Evolutionary conservation across 2,329 filamentous ascomycete species (phyloP).

Genomic region (Cordyceps fumosorosea): DNA sequence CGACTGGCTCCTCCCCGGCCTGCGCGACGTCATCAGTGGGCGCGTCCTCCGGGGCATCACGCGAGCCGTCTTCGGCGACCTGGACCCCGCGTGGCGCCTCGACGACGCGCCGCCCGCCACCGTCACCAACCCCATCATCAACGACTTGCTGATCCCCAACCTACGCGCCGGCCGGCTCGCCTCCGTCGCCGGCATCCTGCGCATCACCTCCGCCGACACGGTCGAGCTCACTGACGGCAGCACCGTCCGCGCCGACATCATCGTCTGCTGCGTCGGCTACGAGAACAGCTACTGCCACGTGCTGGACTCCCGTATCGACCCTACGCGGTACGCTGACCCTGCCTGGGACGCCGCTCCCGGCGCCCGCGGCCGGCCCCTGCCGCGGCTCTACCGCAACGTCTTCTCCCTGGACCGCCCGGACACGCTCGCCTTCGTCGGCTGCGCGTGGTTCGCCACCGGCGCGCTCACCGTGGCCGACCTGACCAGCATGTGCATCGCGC

Average conservation of each 20-base stretch:
- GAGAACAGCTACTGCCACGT: conserved; percentile 22
- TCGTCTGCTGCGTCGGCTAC: conserved; percentile 32
- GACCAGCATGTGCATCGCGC: conserved; percentile 36
- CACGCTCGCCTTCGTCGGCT: conserved; percentile 37
- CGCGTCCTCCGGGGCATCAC: background rate
- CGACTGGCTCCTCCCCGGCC: conserved; percentile 1
- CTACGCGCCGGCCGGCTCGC: conserved; percentile 31
- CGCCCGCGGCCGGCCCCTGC: conserved; percentile 24
- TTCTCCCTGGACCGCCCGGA: conserved; percentile 37
- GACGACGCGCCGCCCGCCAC: conserved; percentile 20
- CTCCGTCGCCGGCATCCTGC: conserved; percentile 24
- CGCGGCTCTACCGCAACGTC: conserved; percentile 36
- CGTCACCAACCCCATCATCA: conserved; percentile 21
- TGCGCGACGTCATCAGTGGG: conserved; percentile 7
- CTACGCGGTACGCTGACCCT: conserved; percentile 19
- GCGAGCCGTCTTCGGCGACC: background rate
- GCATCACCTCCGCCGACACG: conserved; percentile 19
- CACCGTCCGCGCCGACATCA: conserved; percentile 22
- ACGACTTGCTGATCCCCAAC: conserved; percentile 24
- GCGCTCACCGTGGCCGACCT: conserved; percentile 35
- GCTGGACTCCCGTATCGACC: conserved; percentile 22
- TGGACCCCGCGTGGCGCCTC: conserved; percentile 21
- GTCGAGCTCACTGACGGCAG: conserved; percentile 24
- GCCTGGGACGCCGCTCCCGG: conserved; percentile 19
- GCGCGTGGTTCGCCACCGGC: conserved; percentile 28